Evolutionary conservation across 2,329 filamentous ascomycete species (phyloP).

Genomic region (Claviceps sorghi): DNA sequence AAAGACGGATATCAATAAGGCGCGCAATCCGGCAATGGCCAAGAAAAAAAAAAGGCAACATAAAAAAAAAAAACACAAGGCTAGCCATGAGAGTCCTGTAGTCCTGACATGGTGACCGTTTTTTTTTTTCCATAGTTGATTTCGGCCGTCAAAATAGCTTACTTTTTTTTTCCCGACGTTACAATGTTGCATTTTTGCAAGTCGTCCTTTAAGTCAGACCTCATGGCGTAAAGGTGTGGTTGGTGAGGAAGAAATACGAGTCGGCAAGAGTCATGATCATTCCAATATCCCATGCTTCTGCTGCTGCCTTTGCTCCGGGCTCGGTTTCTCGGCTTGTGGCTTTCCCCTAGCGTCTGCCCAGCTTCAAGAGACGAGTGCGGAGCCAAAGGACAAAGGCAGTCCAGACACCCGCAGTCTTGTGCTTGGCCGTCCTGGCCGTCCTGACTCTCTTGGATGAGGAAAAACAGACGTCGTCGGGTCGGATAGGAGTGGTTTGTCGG

Average conservation of each 20-base stretch:
- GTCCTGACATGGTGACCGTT: neutral
- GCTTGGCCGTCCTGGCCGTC: constrained; percentile 42
- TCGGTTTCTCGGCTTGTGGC: constrained; percentile 6
- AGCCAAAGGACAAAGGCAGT: constrained; percentile 50
- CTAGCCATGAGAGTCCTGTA: neutral
- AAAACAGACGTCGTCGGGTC: constrained; percentile 30
- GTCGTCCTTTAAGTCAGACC: neutral
- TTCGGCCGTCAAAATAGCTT: neutral
- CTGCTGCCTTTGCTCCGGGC: neutral
- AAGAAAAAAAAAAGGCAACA: neutral
- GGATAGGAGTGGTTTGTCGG: constrained; percentile 13
- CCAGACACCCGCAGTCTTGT: constrained; percentile 47
- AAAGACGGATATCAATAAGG: neutral
- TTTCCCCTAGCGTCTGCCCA: constrained; percentile 23
- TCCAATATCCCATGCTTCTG: neutral
- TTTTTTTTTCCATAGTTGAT: neutral
- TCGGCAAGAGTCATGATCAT: neutral
- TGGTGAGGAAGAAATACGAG: neutral
- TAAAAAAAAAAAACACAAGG: neutral
- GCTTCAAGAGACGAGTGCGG: constrained; percentile 34
- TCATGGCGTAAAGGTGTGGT: neutral
- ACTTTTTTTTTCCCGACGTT: neutral
- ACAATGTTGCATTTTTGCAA: too few relatives aligned
- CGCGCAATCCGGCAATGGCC: neutral
- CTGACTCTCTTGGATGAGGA: constrained; percentile 26